A percentile compares a stretch with the other conserved stretches of the same genome.
Conservation (phyloP, 1,139 yeast genomes). For the Kodamaea sp. region DNA sequence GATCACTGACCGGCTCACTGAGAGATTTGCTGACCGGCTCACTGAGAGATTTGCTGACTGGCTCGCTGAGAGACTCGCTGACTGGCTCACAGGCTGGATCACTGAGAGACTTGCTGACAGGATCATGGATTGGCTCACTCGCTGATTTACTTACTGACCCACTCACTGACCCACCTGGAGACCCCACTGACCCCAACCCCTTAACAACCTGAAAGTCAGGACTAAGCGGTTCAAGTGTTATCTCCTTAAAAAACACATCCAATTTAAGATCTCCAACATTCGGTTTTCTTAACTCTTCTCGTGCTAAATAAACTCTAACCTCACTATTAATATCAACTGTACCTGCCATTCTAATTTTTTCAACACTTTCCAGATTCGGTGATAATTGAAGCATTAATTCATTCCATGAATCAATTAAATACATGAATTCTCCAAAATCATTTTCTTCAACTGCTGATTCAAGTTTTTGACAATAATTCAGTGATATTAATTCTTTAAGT, state of each 20-base stretch:
- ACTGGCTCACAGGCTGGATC: background rate
- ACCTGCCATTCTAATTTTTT: conserved; percentile 1
- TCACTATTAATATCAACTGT: conserved; percentile 32
- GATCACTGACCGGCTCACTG: background rate
- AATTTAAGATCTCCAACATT: conserved; percentile 23
- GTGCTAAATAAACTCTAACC: conserved; percentile 24
- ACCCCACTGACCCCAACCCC: too few species aligned
- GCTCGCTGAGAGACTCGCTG: background rate
- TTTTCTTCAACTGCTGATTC: conserved; percentile 32
- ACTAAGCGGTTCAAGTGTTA: conserved; percentile 16
- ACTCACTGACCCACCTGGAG: too few species aligned
- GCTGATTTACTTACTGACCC: background rate
- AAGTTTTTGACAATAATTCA: conserved; percentile 32
- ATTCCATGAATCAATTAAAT: conserved; percentile 43
- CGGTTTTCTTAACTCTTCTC: conserved; percentile 16
- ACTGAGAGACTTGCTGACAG: background rate
- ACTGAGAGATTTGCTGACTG: too few species aligned
- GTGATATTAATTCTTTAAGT: conserved; percentile 33
- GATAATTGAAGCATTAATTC: conserved; percentile 33
- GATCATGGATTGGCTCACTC: background rate
- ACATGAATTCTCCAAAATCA: conserved; percentile 34
- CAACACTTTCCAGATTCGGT: conserved; percentile 22
- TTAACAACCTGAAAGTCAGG: conserved; percentile 11
- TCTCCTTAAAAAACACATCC: conserved; percentile 25
- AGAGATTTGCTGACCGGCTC: background rate